phyloP scores from a whole-genome alignment of 169 alveolate genomes.

The Besnoitia besnoiti region DNA sequence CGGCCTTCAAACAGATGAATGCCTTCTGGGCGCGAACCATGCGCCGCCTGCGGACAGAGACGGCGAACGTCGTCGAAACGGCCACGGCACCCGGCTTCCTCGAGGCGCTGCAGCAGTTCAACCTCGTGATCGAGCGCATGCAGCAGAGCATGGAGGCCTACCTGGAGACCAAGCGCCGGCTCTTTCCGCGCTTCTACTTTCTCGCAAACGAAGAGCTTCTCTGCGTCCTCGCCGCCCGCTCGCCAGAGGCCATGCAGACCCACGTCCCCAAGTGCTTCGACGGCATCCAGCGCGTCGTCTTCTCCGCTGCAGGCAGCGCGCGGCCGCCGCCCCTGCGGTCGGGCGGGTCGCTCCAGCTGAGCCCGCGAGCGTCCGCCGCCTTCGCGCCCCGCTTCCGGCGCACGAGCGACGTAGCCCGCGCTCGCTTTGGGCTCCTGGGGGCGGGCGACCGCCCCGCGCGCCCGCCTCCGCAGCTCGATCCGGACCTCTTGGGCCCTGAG shows the following conservation, averaged over 20 bases:
- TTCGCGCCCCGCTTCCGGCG: background rate
- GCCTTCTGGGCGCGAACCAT: background rate
- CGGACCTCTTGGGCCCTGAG: background rate
- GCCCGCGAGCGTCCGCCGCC: background rate
- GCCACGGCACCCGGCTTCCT: background rate
- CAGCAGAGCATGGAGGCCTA: constrained; percentile 73
- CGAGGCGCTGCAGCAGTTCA: background rate
- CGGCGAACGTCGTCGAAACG: background rate
- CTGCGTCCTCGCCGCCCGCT: constrained; percentile 84
- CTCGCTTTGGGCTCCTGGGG: background rate
- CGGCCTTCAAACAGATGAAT: background rate
- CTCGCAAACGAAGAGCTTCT: constrained; percentile 90
- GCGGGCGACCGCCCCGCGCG: background rate
- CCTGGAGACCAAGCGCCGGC: constrained; percentile 90
- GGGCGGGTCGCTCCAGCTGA: background rate
- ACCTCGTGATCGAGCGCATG: background rate
- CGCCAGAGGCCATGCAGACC: constrained; percentile 76
- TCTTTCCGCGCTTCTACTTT: constrained; percentile 92
- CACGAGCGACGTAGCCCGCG: background rate
- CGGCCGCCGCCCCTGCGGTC: background rate
- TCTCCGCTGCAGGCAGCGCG: background rate
- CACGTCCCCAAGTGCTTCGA: constrained; percentile 84
- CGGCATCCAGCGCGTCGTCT: constrained; percentile 76
- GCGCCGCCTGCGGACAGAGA: background rate
- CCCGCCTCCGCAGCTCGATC: background rate